A percentile compares a stretch with the other conserved stretches of the same genome.
These are phyloP conservation scores for Erodium moschatum DNA, from an alignment of 441 rosid species.

Conservation along the genomic window DNA sequence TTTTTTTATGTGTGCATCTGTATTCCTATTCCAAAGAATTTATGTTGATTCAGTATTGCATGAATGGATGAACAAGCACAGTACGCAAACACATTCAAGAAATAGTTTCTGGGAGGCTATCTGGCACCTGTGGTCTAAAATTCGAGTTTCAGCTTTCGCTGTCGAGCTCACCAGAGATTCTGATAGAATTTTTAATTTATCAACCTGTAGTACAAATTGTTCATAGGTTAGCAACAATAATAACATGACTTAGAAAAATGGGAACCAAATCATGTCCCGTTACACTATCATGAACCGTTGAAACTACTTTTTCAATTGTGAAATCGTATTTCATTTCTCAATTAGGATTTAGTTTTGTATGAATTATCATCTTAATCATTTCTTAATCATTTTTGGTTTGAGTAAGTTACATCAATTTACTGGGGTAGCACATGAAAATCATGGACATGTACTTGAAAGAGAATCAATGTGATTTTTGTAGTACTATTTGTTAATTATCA, in stretches of 20 bases:
- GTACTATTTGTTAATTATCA: no score
- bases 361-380: no score
- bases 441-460: no score
- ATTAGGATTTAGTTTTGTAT: background rate
- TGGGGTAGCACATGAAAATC: no score
- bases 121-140: slow-evolving; percentile 64
- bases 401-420: no score
- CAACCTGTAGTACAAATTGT: slow-evolving; percentile 42
- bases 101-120: slow-evolving; percentile 11
- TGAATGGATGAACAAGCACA: slow-evolving; percentile 5
- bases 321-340: background rate
- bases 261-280: background rate
- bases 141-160: slow-evolving; percentile 65
- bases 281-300: background rate
- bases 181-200: slow-evolving; percentile 66
- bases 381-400: no score
- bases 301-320: background rate
- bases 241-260: background rate
- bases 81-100: background rate
- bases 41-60: background rate
- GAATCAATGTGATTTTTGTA: no score
- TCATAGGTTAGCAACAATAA: slow-evolving; percentile 11
- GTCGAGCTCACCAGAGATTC: slow-evolving; percentile 74
- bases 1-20: background rate
- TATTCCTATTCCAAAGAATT: background rate